Evolutionary conservation across 78 protist genomes (phyloP), one percentile per base, ranked within the genome.

Genomic region (Dictyostelium brefeldianum): DNA sequence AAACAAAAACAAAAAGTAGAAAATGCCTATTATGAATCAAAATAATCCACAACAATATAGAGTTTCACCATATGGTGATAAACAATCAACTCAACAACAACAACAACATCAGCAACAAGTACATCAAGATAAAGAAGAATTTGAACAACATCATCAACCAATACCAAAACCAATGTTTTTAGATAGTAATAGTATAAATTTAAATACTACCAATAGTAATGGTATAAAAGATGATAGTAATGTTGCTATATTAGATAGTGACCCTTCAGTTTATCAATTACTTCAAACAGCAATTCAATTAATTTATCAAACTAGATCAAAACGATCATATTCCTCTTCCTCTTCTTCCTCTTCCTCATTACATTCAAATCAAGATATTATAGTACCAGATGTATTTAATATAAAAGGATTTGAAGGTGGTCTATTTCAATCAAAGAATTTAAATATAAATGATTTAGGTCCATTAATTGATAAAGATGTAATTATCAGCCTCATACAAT

Each of bases 251-350:
- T 1, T 12, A 51, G 75, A 67, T 31, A 67, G 53, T 31, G 93
- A 87, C 22, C 93, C 93, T 27, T 18, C 80, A 7, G 50, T 77
- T 22, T 53, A 75, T 59, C 93, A 87, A 51, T 77, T 87, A 36
- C 80, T 87, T 59, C 93, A 87, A 29, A 77, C 84, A 12, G 8
- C 84, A 10, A 77, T 87, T 29, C 93, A 87, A 65, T 31, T 87
- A 20, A 87, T 87, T 27, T 87, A 87, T 56, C 67, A 77, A 27
- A 75, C 31, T 43, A 87, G 93, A 31, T 87, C 48, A 41, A n/a
- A 9, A 65, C 4, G 9, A 64, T 69, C 15, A 48, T 17, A 4
- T 14, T 11, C 36, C 15, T 36, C 73, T 9, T 27, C 69, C 1
- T 18, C 82, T 17, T 15, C 29, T 3, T 15, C 27, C 11, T 31